A percentile compares a stretch with the other conserved stretches of the same genome.
These are phyloP conservation scores for Crithidia thermophila DNA, from an alignment of 208 protist genomes.

Conservation along the genomic window DNA sequence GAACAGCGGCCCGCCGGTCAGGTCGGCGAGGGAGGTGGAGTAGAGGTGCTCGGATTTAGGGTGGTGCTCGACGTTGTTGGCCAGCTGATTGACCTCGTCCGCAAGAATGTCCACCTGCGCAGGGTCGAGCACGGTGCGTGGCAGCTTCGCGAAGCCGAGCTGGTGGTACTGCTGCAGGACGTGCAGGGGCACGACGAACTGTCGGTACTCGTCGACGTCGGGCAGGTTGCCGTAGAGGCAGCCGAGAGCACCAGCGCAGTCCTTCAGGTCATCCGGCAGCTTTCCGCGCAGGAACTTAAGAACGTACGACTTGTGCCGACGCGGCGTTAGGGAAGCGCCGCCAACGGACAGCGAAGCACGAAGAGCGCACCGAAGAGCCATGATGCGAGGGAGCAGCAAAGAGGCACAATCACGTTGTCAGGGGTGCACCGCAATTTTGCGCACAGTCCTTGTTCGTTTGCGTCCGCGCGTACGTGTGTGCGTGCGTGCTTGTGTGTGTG, in stretches of 20 bases:
- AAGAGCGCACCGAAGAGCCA: neutral
- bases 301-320: slow-evolving; percentile 73
- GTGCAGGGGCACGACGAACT: slow-evolving; percentile 74
- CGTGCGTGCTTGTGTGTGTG: too few species aligned
- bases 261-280: slow-evolving; percentile 81
- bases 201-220: slow-evolving; percentile 83
- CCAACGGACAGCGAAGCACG: neutral
- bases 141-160: slow-evolving; percentile 81
- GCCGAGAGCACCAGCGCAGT: slow-evolving; percentile 78
- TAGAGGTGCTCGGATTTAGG: slow-evolving; percentile 81
- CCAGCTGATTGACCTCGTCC: slow-evolving; percentile 82
- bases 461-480: too few species aligned
- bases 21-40: slow-evolving; percentile 75
- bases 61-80: slow-evolving; percentile 87
- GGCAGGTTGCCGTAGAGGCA: slow-evolving; percentile 85
- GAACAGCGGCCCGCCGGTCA: slow-evolving; percentile 81
- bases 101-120: slow-evolving; percentile 80
- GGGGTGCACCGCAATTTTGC: too few species aligned
- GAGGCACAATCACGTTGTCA: too few species aligned
- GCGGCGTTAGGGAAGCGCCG: slow-evolving; percentile 6
- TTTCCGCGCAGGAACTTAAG: slow-evolving; percentile 80
- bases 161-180: slow-evolving; percentile 75
- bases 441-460: too few species aligned
- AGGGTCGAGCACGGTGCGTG: slow-evolving; percentile 56
- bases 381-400: too few species aligned